These are phyloP conservation scores for Pseudocercospora pini-densiflorae DNA, from an alignment of 2,329 filamentous ascomycete species.

Conservation along the genomic window DNA sequence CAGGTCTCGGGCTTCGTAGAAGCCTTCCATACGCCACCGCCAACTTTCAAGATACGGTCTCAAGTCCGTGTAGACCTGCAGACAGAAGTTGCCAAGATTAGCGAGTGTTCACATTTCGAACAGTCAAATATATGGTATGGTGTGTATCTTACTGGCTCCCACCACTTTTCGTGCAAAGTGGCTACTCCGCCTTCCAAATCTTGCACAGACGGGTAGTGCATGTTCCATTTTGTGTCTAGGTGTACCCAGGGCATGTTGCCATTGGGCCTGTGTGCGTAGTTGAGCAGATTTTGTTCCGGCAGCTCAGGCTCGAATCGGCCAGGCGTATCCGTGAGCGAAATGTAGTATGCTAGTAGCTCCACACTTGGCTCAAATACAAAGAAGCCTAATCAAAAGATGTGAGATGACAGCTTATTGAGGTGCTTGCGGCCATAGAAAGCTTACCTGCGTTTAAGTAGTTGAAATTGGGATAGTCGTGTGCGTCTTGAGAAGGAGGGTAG, in stretches of 20 bases:
- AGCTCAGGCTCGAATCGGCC: constrained; percentile 39
- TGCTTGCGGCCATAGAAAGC: not conserved
- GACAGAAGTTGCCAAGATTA: not conserved
- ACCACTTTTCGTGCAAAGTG: constrained; percentile 48
- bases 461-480: constrained; percentile 34
- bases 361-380: constrained; percentile 40
- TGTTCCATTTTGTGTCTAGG: constrained; percentile 45
- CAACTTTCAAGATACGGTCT: constrained; percentile 38
- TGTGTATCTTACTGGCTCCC: constrained; percentile 33
- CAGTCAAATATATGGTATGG: not conserved
- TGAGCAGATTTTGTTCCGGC: constrained; percentile 44
- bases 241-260: constrained; percentile 49
- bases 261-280: constrained; percentile 40
- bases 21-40: constrained; percentile 45
- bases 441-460: constrained; percentile 41
- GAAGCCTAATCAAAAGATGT: constrained; percentile 30
- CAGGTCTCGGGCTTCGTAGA: constrained; percentile 41
- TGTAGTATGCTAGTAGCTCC: constrained; percentile 39
- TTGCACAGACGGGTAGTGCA: constrained; percentile 42
- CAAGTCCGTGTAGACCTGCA: constrained; percentile 37
- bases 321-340: constrained; percentile 35
- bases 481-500: constrained; percentile 38
- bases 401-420: not conserved
- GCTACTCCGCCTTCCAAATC: constrained; percentile 44
- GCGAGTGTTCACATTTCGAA: not conserved